These are phyloP conservation scores for Obba rivulosa DNA, from an alignment of 768 basidiomycete species.

Conservation along the genomic window DNA sequence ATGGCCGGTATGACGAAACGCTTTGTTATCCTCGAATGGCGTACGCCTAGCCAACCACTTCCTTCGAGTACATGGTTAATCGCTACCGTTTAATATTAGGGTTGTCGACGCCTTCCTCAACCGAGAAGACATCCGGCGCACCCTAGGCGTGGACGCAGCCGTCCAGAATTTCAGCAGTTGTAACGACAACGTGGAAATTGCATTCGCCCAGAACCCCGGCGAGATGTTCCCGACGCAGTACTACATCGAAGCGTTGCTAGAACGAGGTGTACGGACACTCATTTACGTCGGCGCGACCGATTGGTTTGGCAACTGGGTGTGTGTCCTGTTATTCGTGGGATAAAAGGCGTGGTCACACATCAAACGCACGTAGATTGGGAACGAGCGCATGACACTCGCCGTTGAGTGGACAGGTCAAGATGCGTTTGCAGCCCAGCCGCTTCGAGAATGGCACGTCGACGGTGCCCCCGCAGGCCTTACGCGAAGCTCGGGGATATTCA, in stretches of 20 bases:
- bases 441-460: conserved; percentile 52
- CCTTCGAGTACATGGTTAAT: too few relatives aligned
- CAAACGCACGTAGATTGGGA: conserved; percentile 35
- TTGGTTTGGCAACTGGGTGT: conserved; percentile 52
- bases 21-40: conserved; percentile 60
- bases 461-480: conserved; percentile 49
- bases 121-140: conserved; percentile 42
- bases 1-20: conserved; percentile 38
- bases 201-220: conserved; percentile 46
- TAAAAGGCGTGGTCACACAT: background rate
- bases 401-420: conserved; percentile 57
- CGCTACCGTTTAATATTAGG: conserved; percentile 25
- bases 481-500: conserved; percentile 49
- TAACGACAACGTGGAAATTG: conserved; percentile 36
- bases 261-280: conserved; percentile 46
- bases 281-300: conserved; percentile 54
- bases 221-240: conserved; percentile 23
- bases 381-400: conserved; percentile 53
- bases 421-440: conserved; percentile 36
- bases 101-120: conserved; percentile 59
- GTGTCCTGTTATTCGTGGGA: background rate
- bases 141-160: conserved; percentile 58
- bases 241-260: conserved; percentile 49
- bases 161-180: conserved; percentile 37
- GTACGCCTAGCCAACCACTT: background rate